Percentiles rank a stretch among this genome's conserved stretches.
Evolutionary conservation across 2,329 filamentous ascomycete species (phyloP).

Genomic region (Arachnomyces sp.): DNA sequence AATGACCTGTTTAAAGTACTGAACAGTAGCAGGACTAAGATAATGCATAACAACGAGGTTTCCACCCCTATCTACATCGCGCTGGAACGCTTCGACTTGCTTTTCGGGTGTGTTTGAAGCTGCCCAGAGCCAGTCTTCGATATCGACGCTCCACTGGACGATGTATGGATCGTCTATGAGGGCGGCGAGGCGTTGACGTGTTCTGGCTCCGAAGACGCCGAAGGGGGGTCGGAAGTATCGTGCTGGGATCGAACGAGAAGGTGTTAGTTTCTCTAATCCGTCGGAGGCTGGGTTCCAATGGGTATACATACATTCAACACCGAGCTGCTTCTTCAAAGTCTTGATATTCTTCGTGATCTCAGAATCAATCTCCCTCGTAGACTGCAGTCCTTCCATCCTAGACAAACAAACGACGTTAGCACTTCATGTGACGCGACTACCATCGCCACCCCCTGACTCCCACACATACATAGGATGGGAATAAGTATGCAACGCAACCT

Average conservation of each 20-base stretch:
- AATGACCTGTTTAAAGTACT: conserved; percentile 58
- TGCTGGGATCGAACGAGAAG: conserved; percentile 17
- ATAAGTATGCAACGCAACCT: conserved; percentile 60
- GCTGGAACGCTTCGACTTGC: conserved; percentile 57
- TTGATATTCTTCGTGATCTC: conserved; percentile 28
- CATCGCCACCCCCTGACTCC: neutral
- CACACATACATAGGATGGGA: conserved; percentile 52
- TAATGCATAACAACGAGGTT: conserved; percentile 63
- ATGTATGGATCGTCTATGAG: conserved; percentile 47
- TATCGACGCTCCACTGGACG: conserved; percentile 61
- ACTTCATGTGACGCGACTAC: conserved; percentile 1
- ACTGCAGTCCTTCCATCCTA: conserved; percentile 31
- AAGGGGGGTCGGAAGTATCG: conserved; percentile 62
- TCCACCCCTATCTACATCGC: conserved; percentile 54
- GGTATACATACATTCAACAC: conserved; percentile 24
- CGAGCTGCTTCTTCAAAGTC: conserved; percentile 24
- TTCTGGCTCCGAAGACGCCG: conserved; percentile 58
- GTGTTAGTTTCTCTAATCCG: too few species aligned
- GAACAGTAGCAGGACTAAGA: conserved; percentile 55
- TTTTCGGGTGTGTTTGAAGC: conserved; percentile 54
- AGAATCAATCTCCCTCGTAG: conserved; percentile 25
- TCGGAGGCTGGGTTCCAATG: conserved; percentile 17
- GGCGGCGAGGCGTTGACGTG: conserved; percentile 53
- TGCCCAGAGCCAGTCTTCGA: conserved; percentile 64
- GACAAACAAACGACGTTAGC: conserved; percentile 1